Base-by-base conservation (phyloP, 495 filamentous ascomycete genomes). In the Aeminium ludgeri region DNA sequence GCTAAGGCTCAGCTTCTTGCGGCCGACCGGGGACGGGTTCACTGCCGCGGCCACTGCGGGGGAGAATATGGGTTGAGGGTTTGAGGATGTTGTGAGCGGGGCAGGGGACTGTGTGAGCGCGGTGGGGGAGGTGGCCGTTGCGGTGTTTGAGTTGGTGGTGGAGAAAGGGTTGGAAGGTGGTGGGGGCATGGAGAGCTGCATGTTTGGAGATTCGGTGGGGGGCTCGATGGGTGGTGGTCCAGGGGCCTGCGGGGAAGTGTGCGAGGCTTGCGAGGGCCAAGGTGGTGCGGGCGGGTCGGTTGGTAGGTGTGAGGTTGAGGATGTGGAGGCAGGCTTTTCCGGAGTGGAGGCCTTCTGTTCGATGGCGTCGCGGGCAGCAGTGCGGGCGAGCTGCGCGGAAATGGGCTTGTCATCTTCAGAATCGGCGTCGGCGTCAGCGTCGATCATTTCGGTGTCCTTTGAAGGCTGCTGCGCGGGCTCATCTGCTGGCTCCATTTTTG, bases 1-100 rank as follows among this genome's bases (percentile, higher is more conserved):
- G 55, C 76, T 76, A n/a, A 83, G 52, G 47, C 74, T 85, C 29
- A 85, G 77, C 62, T 82, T 85, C 59, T 64, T 70, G 28, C 73
- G 73, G n/a, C n/a, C n/a, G 29, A 70, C 59, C 6, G 79, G 78
- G 38, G 70, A 78, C 2, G 74, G 69, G 13, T 63, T 63, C 11
- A 67, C 65, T 0, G 59, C 55, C 8, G 58, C 49, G 3, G 64
- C 53, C 4, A 62, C 52, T 1, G 66, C 52, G 31, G 63, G 55
- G 10, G 62, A 57, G 43, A 72, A 65, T 7, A 56, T 43, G n/a
- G 59, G 46, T 5, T n/a, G n/a, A n/a, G n/a, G n/a, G n/a, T n/a
- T n/a, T 5, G 67, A 67, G 10, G 69, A 62, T 11, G 66, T 70
- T 49, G 40, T 13, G 46, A 46, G 32, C 44, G 58, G 25, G 45